Conservation (phyloP, 2,329 filamentous ascomycete genomes). For the Daldinia sp. region DNA sequence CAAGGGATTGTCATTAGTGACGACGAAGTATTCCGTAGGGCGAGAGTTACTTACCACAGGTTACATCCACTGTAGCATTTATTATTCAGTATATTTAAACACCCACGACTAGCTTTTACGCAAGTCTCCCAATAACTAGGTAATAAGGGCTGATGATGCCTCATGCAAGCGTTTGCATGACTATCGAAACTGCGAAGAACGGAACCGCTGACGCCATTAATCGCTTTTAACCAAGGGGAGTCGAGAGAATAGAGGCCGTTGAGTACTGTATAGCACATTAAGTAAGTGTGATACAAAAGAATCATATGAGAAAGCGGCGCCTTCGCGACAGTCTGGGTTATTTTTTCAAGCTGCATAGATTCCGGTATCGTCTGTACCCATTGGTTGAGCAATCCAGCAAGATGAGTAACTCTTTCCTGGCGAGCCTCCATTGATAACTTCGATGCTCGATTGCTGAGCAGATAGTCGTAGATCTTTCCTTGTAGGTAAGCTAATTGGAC, state of each 20-base stretch:
- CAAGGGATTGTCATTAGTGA: conserved; percentile 6
- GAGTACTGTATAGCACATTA: conserved; percentile 49
- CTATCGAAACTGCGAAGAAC: conserved; percentile 41
- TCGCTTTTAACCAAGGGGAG: conserved; percentile 49
- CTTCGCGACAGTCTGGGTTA: conserved; percentile 43
- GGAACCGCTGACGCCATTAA: conserved; percentile 43
- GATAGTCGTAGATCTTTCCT: conserved; percentile 52
- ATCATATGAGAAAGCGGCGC: conserved; percentile 48
- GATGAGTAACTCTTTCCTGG: conserved; percentile 40
- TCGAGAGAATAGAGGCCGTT: conserved; percentile 52
- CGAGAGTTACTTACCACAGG: conserved; percentile 31
- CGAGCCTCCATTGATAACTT: conserved; percentile 43
- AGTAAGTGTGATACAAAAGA: conserved; percentile 50
- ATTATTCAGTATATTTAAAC: conserved; percentile 35
- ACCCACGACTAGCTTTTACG: conserved; percentile 36
- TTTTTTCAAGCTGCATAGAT: conserved; percentile 48
- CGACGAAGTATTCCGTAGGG: background rate
- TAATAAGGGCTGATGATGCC: conserved; percentile 21
- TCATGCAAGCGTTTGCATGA: conserved; percentile 27
- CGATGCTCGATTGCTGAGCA: conserved; percentile 47
- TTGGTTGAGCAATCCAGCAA: conserved; percentile 46
- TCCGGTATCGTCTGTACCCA: conserved; percentile 50
- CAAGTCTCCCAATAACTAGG: conserved; percentile 38
- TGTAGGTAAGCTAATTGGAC: conserved; percentile 53
- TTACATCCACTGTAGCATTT: conserved; percentile 29